Percentiles rank a stretch among this genome's conserved stretches.
phyloP scores from a whole-genome alignment of 169 alveolate species.

The Cyclospora cayetanensis region DNA sequence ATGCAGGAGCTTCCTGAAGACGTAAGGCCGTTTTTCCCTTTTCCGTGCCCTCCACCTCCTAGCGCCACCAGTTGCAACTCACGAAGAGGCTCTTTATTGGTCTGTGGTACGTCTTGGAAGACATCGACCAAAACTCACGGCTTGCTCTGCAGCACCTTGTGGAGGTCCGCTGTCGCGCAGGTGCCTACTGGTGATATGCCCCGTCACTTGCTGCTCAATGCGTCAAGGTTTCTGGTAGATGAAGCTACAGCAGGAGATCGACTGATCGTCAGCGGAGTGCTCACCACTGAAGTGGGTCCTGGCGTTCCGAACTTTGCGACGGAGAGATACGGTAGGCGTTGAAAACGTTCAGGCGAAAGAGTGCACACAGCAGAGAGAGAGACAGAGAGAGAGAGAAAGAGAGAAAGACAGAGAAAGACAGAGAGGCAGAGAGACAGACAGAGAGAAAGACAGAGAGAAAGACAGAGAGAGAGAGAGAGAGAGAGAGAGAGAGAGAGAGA shows the following conservation, averaged over 20 bases:
- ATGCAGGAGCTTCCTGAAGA: slow-evolving; percentile 99
- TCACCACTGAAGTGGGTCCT: slow-evolving; percentile 71
- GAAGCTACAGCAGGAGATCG: slow-evolving; percentile 98
- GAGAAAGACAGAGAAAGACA: too few relatives aligned
- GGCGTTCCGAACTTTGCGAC: neutral
- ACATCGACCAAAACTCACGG: too few relatives aligned
- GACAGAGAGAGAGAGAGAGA: too few relatives aligned
- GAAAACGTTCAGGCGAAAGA: too few relatives aligned
- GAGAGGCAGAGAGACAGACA: too few relatives aligned
- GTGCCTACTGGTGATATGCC: slow-evolving; percentile 93
- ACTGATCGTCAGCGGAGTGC: slow-evolving; percentile 94
- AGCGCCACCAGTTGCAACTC: neutral
- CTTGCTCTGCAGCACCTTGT: too few relatives aligned
- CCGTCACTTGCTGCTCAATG: slow-evolving; percentile 88
- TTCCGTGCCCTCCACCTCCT: too few relatives aligned
- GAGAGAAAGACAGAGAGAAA: too few relatives aligned
- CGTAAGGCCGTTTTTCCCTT: slow-evolving; percentile 75
- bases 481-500: too few relatives aligned
- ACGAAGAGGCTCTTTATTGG: neutral
- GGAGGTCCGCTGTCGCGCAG: slow-evolving; percentile 50
- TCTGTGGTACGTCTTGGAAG: too few relatives aligned
- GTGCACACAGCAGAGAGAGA: too few relatives aligned
- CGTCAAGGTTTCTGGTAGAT: slow-evolving; percentile 93
- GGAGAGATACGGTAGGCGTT: slow-evolving; percentile 28
- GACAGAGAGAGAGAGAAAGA: too few relatives aligned